Evolutionary conservation across 495 filamentous ascomycete species (phyloP).

Genomic region (Cairneyella variabilis): DNA sequence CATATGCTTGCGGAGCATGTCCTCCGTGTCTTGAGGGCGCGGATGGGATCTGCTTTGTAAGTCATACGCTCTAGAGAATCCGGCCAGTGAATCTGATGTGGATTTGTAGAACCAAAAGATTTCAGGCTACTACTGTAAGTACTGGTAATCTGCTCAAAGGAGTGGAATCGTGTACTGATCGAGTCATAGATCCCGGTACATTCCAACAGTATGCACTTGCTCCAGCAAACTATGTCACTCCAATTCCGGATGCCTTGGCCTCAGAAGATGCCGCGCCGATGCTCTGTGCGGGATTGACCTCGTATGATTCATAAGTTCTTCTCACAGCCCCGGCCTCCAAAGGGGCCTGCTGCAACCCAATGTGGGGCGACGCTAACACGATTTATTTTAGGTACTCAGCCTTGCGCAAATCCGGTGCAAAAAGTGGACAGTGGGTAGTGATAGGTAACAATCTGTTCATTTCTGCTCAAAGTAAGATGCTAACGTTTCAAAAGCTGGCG

Average conservation of each 20-base stretch:
- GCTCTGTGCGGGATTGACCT: conserved; percentile 58
- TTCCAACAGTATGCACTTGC: conserved; percentile 56
- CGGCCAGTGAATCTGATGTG: conserved; percentile 7
- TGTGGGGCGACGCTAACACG: background rate
- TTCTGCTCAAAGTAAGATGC: background rate
- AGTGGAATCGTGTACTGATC: conserved; percentile 5
- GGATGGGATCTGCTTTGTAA: conserved; percentile 53
- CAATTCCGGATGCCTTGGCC: conserved; percentile 57
- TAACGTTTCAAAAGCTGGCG: conserved; percentile 39
- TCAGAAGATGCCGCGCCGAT: conserved; percentile 61
- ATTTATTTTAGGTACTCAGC: conserved; percentile 39
- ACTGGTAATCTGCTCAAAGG: background rate
- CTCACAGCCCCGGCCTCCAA: conserved; percentile 13
- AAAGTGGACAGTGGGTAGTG: conserved; percentile 59
- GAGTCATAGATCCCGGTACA: conserved; percentile 50
- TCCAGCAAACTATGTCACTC: conserved; percentile 63
- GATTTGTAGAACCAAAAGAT: conserved; percentile 43
- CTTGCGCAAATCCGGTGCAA: conserved; percentile 53
- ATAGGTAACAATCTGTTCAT: conserved; percentile 38
- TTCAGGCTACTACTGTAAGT: conserved; percentile 37
- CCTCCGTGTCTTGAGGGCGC: conserved; percentile 51
- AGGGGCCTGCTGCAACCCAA: background rate
- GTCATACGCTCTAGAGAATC: background rate
- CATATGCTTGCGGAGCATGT: conserved; percentile 34
- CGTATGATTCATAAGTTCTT: conserved; percentile 21